Evolutionary conservation across 495 filamentous ascomycete species (phyloP).

Genomic region (Immersiella caudata): DNA sequence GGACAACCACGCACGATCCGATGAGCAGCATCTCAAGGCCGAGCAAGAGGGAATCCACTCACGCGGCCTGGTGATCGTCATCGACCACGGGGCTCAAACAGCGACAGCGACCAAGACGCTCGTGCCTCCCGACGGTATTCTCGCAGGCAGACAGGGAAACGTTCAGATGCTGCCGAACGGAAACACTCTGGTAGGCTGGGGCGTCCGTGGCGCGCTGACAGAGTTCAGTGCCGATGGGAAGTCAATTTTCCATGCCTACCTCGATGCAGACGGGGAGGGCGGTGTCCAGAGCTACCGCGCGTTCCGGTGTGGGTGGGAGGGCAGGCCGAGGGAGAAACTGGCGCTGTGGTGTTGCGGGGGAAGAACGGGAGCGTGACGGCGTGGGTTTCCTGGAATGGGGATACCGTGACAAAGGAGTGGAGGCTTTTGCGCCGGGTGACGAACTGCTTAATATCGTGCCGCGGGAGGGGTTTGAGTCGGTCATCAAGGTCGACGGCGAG

Average conservation of each 20-base stretch:
- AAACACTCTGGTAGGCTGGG: neutral
- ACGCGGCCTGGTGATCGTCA: neutral
- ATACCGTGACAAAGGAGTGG: constrained; percentile 1
- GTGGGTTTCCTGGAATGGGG: neutral
- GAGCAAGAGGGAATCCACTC: neutral
- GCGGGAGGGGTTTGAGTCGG: too few species aligned
- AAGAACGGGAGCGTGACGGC: neutral
- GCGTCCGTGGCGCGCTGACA: neutral
- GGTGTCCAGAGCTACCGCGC: neutral
- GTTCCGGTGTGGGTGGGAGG: neutral
- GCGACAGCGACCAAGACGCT: neutral
- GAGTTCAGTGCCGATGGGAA: neutral
- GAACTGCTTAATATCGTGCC: too few species aligned
- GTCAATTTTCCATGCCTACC: neutral
- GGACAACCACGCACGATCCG: neutral
- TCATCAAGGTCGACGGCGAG: too few species aligned
- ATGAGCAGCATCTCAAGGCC: neutral
- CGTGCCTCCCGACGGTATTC: neutral
- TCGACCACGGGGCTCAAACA: neutral
- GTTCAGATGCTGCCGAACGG: neutral
- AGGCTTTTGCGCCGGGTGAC: too few species aligned
- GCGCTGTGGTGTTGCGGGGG: neutral
- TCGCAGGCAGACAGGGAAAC: neutral
- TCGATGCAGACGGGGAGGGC: neutral
- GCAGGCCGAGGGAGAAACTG: neutral